Conservation (phyloP, 1,139 yeast species). For the Saccharomycopsis hybrid region DNA sequence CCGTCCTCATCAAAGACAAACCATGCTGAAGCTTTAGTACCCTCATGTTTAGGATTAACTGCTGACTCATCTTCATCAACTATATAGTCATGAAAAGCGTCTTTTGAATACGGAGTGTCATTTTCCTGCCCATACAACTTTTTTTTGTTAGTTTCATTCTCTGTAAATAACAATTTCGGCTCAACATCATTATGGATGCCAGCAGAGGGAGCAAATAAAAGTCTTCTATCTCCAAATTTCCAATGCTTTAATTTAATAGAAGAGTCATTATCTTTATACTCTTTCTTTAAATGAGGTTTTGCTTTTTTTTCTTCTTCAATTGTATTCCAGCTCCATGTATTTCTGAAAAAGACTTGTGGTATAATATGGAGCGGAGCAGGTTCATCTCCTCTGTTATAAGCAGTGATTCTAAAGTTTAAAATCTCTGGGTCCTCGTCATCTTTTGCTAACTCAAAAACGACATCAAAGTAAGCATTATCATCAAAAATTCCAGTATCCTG, state of each 20-base stretch:
- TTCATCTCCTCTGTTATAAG: conserved; percentile 76
- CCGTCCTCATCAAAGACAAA: conserved; percentile 69
- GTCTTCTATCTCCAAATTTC: conserved; percentile 65
- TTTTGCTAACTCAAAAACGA: conserved; percentile 88
- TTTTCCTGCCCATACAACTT: conserved; percentile 57
- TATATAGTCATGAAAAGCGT: conserved; percentile 84
- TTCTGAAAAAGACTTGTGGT: conserved; percentile 83
- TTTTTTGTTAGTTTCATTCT: conserved; percentile 76
- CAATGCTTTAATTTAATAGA: conserved; percentile 59
- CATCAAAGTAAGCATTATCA: conserved; percentile 81
- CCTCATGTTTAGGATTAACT: conserved; percentile 61
- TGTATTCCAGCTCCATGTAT: conserved; percentile 90
- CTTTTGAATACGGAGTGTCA: conserved; percentile 57
- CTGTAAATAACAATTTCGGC: conserved; percentile 75
- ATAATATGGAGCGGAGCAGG: conserved; percentile 83
- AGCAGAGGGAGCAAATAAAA: conserved; percentile 86
- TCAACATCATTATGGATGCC: conserved; percentile 67
- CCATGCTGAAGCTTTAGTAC: conserved; percentile 80
- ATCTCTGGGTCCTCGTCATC: conserved; percentile 79
- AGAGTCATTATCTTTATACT: conserved; percentile 35
- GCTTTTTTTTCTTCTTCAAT: conserved; percentile 40
- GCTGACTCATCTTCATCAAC: conserved; percentile 54
- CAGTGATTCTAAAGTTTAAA: conserved; percentile 77
- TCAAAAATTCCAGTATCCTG: conserved; percentile 72
- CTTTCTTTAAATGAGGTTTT: conserved; percentile 47